Conservation (phyloP, 805 yeast species). For the Myxozyma vanderwaltii region DNA sequence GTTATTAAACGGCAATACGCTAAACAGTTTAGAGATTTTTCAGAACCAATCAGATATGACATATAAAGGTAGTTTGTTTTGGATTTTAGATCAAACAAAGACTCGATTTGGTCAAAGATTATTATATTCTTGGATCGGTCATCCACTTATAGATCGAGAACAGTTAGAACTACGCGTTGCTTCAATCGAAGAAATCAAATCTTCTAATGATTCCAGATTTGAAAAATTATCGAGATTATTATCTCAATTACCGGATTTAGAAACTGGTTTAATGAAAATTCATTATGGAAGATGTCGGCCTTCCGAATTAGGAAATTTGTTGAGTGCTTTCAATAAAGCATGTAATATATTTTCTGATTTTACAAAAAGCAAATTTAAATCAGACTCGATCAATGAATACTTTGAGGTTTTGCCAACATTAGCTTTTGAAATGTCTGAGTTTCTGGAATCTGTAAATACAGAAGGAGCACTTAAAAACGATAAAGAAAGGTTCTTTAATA, state of each 20-base stretch:
- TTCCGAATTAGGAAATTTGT: constrained; percentile 58
- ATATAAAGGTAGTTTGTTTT: constrained; percentile 68
- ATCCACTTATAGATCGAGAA: constrained; percentile 62
- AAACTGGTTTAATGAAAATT: constrained; percentile 57
- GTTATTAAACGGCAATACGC: constrained; percentile 64
- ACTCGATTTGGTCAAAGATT: constrained; percentile 75
- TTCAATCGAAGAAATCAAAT: constrained; percentile 55
- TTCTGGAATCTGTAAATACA: constrained; percentile 36
- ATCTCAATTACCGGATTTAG: constrained; percentile 56
- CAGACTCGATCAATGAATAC: constrained; percentile 45
- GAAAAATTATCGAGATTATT: constrained; percentile 41
- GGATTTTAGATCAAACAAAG: constrained; percentile 79
- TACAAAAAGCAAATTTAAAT: constrained; percentile 43
- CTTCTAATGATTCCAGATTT: constrained; percentile 30
- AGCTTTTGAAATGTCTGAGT: constrained; percentile 39
- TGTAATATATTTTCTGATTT: constrained; percentile 37
- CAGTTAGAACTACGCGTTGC: constrained; percentile 62
- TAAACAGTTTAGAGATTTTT: constrained; percentile 75
- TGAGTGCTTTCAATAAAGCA: constrained; percentile 49
- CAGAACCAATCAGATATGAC: constrained; percentile 59
- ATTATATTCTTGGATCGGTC: constrained; percentile 69
- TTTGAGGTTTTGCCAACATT: constrained; percentile 47
- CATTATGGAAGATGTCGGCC: constrained; percentile 60
- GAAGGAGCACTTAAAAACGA: constrained; percentile 38
- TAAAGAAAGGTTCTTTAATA: constrained; percentile 36